Evolutionary conservation across 1,139 yeast genomes (phyloP), one percentile per base, ranked within the genome.

Genomic region (Geotrichum fermentans): DNA sequence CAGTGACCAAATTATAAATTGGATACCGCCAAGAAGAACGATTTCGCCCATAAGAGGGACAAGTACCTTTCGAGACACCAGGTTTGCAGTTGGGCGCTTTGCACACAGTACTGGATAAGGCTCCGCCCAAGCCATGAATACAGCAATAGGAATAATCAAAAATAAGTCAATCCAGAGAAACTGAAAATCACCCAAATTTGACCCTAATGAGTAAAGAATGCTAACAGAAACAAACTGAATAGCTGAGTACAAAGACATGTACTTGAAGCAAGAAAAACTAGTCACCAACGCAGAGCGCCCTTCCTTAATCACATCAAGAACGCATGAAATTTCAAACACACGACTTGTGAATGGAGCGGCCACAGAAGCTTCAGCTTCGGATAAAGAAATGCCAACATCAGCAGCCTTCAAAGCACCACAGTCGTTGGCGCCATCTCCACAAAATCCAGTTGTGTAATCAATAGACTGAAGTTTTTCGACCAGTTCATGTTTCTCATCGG

Each of bases 341-440:
- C 94, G 76, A 1, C 96, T 87, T 0, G 99, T 94, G 65, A 92
- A 92, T 2, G 99, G 98, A 0, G 98, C 97, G 0, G 98, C 98
- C 18, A 94, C 97, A 5, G 96, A 85, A 0, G 98, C 98, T 64
- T 92, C 99, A 0, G 98, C 98, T 64, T 92, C 98, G 28, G 96
- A 86, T 43, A 92, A 72, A 0, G 97, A 90, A 28, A 94, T 82
- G 18, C 99, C 98, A 41, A 92, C 96, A 69, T 92, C 96, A 0
- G 98, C 97, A 6, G 96, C 96, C 61, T 90, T 92, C 52, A 92
- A 73, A 0, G 99, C 99, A 58, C 98, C 98, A 69, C 97, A 92
- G 65, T 92, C 99, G 67, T 92, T 72, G 26, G 76, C 76, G 18
- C 76, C 99, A 69, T 92, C 99, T 32, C 99, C 99, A 69, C 97